phyloP scores from a whole-genome alignment of 441 rosid genomes.

The Syzygium malaccense region DNA sequence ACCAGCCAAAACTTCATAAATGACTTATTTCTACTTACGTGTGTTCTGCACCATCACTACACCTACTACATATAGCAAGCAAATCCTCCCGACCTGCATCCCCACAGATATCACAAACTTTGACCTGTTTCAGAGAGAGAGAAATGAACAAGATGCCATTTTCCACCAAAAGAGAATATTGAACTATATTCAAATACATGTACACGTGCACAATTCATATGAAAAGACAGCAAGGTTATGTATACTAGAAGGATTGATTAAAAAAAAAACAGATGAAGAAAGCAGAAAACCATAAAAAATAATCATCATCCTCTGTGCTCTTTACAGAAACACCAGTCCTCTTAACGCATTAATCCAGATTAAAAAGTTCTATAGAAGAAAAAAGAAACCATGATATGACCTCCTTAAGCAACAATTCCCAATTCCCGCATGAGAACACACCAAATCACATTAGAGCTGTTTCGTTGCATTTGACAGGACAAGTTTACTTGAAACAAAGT shows the following conservation, averaged over 20 bases:
- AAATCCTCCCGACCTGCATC: constrained; percentile 98
- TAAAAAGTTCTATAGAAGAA: not conserved
- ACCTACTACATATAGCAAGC: constrained; percentile 88
- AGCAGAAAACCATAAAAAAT: not conserved
- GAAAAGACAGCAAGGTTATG: not conserved
- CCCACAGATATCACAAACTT: constrained; percentile 99
- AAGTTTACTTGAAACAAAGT: not conserved
- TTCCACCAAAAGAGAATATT: not conserved
- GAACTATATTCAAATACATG: not conserved
- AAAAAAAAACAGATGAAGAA: not conserved
- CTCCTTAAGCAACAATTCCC: not conserved
- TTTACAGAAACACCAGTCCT: not conserved
- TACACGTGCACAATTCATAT: not conserved
- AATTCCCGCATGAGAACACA: not conserved
- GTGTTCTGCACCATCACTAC: constrained; percentile 99
- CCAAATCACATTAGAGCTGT: not conserved
- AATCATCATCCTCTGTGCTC: not conserved
- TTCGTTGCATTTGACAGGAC: not conserved
- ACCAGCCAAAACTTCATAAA: constrained; percentile 4
- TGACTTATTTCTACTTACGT: constrained; percentile 49
- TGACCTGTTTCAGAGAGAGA: constrained; percentile 58
- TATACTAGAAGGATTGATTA: not conserved
- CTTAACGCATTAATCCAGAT: not conserved
- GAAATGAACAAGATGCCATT: not conserved
- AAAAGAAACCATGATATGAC: not conserved